Conservation (phyloP, 768 basidiomycete genomes). For the Trametes sanguinea region DNA sequence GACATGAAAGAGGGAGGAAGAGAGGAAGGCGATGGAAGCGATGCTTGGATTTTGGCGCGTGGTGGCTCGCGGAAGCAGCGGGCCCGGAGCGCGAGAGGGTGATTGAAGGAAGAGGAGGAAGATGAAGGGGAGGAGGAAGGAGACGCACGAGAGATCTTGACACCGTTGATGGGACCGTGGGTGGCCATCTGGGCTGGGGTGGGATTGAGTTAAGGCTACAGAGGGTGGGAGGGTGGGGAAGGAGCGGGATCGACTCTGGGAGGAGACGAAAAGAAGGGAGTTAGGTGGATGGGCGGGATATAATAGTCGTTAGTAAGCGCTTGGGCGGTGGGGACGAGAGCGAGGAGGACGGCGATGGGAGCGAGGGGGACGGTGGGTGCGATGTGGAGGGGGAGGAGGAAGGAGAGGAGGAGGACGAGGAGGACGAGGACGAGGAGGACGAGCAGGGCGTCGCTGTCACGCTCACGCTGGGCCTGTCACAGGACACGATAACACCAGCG, state of each 20-base stretch:
- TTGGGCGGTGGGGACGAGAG: not conserved
- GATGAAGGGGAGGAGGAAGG: not conserved
- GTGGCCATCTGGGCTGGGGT: slow-evolving; percentile 51
- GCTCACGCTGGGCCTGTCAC: not conserved
- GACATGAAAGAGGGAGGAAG: slow-evolving; percentile 21
- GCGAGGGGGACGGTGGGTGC: not conserved
- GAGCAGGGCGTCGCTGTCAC: not conserved
- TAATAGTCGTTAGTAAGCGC: slow-evolving; percentile 1
- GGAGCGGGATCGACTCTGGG: slow-evolving; percentile 1
- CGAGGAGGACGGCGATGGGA: not conserved
- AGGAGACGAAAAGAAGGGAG: not conserved
- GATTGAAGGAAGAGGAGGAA: slow-evolving; percentile 8
- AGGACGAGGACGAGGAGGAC: slow-evolving; percentile 7
- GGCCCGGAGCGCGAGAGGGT: slow-evolving; percentile 24
- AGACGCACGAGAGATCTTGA: slow-evolving; percentile 81
- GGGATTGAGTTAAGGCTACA: slow-evolving; percentile 32
- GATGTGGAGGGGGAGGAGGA: not conserved
- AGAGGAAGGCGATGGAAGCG: slow-evolving; percentile 22
- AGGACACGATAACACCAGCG: not conserved
- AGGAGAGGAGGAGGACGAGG: slow-evolving; percentile 6
- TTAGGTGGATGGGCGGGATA: not conserved
- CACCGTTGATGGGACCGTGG: slow-evolving; percentile 83
- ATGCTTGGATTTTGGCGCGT: slow-evolving; percentile 15
- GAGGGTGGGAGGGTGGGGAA: slow-evolving; percentile 18
- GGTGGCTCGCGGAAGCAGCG: slow-evolving; percentile 23